A percentile compares a stretch with the other conserved stretches of the same genome.
Conservation (phyloP, 2,329 filamentous ascomycete genomes). For the Chaetomium sp. region DNA sequence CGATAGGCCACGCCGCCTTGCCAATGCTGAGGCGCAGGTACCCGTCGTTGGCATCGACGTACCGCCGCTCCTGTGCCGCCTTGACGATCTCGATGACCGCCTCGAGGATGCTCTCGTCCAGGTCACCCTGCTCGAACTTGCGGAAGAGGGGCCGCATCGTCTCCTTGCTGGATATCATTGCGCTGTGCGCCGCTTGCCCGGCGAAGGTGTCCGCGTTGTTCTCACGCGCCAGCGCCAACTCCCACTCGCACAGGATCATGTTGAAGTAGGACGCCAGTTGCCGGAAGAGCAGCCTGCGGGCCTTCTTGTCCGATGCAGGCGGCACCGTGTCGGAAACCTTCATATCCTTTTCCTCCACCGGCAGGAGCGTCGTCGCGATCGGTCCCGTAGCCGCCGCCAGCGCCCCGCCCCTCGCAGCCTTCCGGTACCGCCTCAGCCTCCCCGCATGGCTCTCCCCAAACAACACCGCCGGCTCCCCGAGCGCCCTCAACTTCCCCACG, state of each 20-base stretch:
- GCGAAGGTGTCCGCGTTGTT: constrained; percentile 66
- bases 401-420: constrained; percentile 50
- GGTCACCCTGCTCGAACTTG: constrained; percentile 78
- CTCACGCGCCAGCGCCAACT: constrained; percentile 71
- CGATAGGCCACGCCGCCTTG: constrained; percentile 97
- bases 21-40: constrained; percentile 92
- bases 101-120: constrained; percentile 77
- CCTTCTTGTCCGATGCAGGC: constrained; percentile 62
- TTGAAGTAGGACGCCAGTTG: constrained; percentile 95
- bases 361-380: constrained; percentile 80
- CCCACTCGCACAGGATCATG: constrained; percentile 90
- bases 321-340: constrained; percentile 69
- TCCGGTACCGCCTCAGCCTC: constrained; percentile 68
- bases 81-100: constrained; percentile 90
- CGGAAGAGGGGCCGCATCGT: constrained; percentile 90
- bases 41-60: constrained; percentile 95
- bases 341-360: constrained; percentile 86
- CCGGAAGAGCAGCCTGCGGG: constrained; percentile 72
- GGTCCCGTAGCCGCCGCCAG: constrained; percentile 68
- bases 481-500: constrained; percentile 63
- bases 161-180: constrained; percentile 84
- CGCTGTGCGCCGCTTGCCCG: constrained; percentile 77
- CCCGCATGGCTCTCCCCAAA: constrained; percentile 80
- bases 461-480: constrained; percentile 72
- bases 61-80: constrained; percentile 84